Evolutionary conservation across 2,329 filamentous ascomycete genomes (phyloP).

Genomic region (Aspergillus calidoustus): DNA sequence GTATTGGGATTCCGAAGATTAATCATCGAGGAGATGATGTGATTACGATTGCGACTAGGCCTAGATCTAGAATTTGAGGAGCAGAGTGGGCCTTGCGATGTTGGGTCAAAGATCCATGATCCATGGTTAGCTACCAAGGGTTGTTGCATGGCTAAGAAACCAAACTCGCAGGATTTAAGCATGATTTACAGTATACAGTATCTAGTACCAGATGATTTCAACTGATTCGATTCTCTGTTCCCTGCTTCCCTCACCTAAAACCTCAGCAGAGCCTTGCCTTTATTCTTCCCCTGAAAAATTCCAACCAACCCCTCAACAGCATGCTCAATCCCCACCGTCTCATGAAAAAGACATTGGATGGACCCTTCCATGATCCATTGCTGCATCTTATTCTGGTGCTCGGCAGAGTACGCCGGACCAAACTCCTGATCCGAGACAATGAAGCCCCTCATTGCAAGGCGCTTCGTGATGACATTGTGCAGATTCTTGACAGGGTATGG

Average conservation of each 20-base stretch:
- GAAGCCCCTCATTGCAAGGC: slow-evolving; percentile 73
- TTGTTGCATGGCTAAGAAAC: too few relatives aligned
- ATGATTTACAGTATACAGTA: too few relatives aligned
- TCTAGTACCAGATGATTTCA: too few relatives aligned
- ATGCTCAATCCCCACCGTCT: slow-evolving; percentile 78
- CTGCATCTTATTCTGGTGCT: slow-evolving; percentile 76
- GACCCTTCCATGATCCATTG: slow-evolving; percentile 77
- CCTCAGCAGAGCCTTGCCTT: slow-evolving; percentile 83
- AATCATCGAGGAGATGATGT: too few relatives aligned
- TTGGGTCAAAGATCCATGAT: too few relatives aligned
- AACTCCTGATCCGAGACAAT: slow-evolving; percentile 71
- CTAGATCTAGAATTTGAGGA: too few relatives aligned
- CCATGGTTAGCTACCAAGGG: too few relatives aligned
- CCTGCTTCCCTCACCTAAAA: slow-evolving; percentile 45
- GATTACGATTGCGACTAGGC: too few relatives aligned
- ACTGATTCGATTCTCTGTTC: too few relatives aligned
- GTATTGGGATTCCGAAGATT: not conserved
- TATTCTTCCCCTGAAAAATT: slow-evolving; percentile 78
- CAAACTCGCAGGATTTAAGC: too few relatives aligned
- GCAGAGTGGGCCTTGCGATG: too few relatives aligned
- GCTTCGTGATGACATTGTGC: slow-evolving; percentile 66
- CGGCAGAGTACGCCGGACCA: slow-evolving; percentile 66
- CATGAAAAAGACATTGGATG: slow-evolving; percentile 70
- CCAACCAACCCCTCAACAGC: slow-evolving; percentile 73
- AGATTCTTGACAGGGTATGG: slow-evolving; percentile 71